Evolutionary conservation across 345 rosid species (phyloP).

Genomic region (Firmiana major): DNA sequence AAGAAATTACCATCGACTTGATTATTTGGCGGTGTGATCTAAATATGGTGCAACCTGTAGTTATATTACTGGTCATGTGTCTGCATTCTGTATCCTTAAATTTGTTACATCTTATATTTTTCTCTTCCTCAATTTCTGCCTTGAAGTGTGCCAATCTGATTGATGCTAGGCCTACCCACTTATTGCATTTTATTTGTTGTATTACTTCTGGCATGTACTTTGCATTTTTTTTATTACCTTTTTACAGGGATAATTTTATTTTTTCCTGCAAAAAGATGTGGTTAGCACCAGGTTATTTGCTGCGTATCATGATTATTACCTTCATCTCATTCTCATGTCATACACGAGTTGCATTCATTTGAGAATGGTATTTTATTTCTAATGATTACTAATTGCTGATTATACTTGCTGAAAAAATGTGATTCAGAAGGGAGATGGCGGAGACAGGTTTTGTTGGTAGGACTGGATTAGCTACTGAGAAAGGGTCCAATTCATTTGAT

Average conservation of each 20-base stretch:
- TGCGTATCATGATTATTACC: not conserved
- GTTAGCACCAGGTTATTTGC: not conserved
- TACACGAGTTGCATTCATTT: not conserved
- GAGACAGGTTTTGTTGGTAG: slow-evolving; percentile 37
- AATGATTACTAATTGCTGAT: slow-evolving; percentile 15
- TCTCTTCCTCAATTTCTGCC: not conserved
- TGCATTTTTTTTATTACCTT: not conserved
- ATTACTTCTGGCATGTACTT: not conserved
- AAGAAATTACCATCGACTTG: not conserved
- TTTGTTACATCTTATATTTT: not conserved
- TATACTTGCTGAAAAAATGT: slow-evolving; percentile 18
- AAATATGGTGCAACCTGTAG: not conserved
- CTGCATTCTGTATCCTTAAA: not conserved
- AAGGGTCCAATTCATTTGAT: slow-evolving; percentile 67
- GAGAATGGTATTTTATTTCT: not conserved
- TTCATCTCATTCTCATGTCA: not conserved
- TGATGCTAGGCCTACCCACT: not conserved
- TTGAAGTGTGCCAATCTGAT: not conserved
- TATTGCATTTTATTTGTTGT: not conserved
- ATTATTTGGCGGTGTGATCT: not conserved
- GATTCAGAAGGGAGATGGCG: slow-evolving; percentile 49
- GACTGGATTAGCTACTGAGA: slow-evolving; percentile 34
- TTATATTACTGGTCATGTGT: not conserved
- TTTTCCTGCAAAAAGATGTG: not conserved
- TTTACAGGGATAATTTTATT: not conserved